Percentiles rank a stretch among this genome's conserved stretches.
Conservation (phyloP, 2,329 filamentous ascomycete species). For the Xylariaceae sp. region DNA sequence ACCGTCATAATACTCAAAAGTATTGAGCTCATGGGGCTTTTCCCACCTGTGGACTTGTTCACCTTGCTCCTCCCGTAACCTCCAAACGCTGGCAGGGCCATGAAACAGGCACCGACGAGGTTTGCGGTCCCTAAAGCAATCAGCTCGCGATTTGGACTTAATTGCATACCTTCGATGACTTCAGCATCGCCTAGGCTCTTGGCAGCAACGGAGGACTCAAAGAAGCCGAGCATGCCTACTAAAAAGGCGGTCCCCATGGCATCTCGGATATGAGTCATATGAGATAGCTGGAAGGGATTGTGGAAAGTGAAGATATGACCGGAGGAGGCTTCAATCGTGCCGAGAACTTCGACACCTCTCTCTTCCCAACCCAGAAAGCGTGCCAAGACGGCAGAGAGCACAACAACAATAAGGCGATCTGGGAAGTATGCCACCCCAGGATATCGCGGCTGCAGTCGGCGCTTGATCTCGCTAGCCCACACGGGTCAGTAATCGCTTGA, state of each 20-base stretch:
- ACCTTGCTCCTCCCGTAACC: constrained; percentile 97
- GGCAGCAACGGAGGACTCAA: constrained; percentile 94
- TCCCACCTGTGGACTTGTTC: constrained; percentile 89
- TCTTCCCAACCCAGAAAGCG: constrained; percentile 80
- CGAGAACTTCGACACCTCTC: constrained; percentile 82
- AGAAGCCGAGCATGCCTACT: constrained; percentile 95
- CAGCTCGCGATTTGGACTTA: constrained; percentile 92
- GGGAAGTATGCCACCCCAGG: constrained; percentile 86
- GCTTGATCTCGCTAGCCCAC: constrained; percentile 74
- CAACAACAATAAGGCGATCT: constrained; percentile 88
- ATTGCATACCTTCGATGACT: constrained; percentile 77
- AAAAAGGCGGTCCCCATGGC: constrained; percentile 91
- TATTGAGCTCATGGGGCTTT: constrained; percentile 91
- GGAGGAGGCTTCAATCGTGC: constrained; percentile 75
- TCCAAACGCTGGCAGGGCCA: constrained; percentile 91
- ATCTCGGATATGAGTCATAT: constrained; percentile 83
- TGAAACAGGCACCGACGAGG: constrained; percentile 88
- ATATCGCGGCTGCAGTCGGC: constrained; percentile 77
- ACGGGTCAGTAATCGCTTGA: constrained; percentile 9
- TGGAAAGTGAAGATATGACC: constrained; percentile 80
- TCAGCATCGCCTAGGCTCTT: constrained; percentile 80
- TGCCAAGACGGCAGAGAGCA: constrained; percentile 80
- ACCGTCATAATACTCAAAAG: constrained; percentile 84
- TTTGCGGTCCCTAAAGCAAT: constrained; percentile 92
- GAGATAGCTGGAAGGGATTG: constrained; percentile 79